Conservation (phyloP, 345 rosid genomes). For the Rhodamnia rubescens region DNA sequence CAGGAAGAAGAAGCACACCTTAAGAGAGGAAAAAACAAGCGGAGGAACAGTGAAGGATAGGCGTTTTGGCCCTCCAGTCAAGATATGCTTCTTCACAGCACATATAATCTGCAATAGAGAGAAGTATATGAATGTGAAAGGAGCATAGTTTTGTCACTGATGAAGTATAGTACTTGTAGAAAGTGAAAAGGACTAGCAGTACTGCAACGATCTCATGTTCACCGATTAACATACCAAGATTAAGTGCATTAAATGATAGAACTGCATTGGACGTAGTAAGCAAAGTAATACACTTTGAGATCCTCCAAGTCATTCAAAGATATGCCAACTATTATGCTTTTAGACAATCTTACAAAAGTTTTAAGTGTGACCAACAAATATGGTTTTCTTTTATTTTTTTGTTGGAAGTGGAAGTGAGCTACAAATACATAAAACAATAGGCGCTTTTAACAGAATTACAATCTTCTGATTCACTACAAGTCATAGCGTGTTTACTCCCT, state of each 20-base stretch:
- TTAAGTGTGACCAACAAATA: not conserved
- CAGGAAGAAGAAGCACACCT: constrained; percentile 32
- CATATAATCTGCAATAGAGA: constrained; percentile 57
- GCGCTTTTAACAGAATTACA: not conserved
- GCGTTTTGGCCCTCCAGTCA: constrained; percentile 88
- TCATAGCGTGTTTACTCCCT: not conserved
- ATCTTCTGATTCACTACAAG: not conserved
- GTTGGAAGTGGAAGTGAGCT: not conserved
- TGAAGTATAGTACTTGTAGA: not conserved
- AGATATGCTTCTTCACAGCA: constrained; percentile 69
- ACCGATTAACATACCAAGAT: not conserved
- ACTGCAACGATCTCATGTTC: not conserved
- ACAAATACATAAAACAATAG: not conserved
- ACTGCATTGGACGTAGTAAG: not conserved
- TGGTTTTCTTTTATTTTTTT: not conserved
- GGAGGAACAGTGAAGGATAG: constrained; percentile 91
- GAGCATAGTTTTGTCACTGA: not conserved
- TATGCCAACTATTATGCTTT: not conserved
- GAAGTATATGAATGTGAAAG: not conserved
- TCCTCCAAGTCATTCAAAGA: not conserved
- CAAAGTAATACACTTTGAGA: not conserved
- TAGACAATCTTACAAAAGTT: not conserved
- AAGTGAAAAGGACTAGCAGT: not conserved
- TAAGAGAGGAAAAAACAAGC: constrained; percentile 72
- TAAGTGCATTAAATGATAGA: not conserved